Evolutionary conservation across 192 early-diverging fungal genomes (phyloP).

Genomic region (Jimgerdemannia flammicorona): DNA sequence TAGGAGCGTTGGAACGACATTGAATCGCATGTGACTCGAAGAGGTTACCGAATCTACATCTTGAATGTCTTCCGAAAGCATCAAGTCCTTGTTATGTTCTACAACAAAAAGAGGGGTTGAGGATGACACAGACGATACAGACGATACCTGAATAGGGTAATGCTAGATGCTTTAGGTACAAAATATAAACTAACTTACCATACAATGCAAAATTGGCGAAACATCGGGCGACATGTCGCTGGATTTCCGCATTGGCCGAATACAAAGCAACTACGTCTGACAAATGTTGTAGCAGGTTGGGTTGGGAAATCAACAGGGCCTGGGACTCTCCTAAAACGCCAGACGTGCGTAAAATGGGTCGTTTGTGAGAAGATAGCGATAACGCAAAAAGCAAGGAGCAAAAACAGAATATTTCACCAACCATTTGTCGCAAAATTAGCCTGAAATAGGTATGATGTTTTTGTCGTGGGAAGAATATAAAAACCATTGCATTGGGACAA

Average conservation of each 20-base stretch:
- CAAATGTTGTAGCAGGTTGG: conserved; percentile 37
- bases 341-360: no score
- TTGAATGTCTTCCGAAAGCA: conserved; percentile 12
- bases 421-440: conserved; percentile 59
- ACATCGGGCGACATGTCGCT: conserved; percentile 49
- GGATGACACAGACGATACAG: not conserved
- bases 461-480: no score
- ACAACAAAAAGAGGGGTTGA: conserved; percentile 2
- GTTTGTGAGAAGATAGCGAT: no score
- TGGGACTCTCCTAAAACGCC: conserved; percentile 44
- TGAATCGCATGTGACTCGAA: conserved; percentile 6
- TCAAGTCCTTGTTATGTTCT: conserved; percentile 19
- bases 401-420: conserved; percentile 18
- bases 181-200: conserved; percentile 24
- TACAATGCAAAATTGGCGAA: conserved; percentile 53
- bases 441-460: conserved; percentile 6
- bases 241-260: conserved; percentile 42
- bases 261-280: conserved; percentile 38
- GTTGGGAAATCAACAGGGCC: conserved; percentile 43
- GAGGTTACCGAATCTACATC: conserved; percentile 2
- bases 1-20: conserved; percentile 25
- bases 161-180: no score
- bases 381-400: no score
- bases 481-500: no score
- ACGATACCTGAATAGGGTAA: no score